Evolutionary conservation across 2,329 filamentous ascomycete genomes (phyloP), one percentile per base, ranked within the genome.

Genomic region (Neonectria faginata): DNA sequence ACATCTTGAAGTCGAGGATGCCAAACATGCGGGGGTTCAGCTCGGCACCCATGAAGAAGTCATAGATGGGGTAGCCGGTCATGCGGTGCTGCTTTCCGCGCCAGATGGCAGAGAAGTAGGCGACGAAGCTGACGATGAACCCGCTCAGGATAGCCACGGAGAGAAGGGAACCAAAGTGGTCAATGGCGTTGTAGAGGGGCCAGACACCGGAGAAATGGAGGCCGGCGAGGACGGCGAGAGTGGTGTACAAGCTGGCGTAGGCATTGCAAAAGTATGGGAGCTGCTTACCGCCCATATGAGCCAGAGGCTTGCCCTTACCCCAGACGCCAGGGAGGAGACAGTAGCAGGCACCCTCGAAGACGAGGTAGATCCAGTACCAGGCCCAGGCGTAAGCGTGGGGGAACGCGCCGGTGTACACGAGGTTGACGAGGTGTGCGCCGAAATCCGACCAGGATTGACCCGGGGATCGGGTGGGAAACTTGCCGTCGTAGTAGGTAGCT

Each of bases 191-290:
- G 82, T 97, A 96, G 56, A 99, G 85, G 69, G 90, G 93, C 86
- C 97, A 98, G 64, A 94, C 70, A 29, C 93, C 93, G 14, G 90
- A 91, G 75, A 92, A 89, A 81, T 99, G 96, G 57, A 98, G 86
- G 8, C 77, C 80, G n/a, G 87, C 82, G 42, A 90, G 89, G 39
- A 93, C 80, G 10, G 85, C 83, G 71, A 97, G 92, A 70, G 93
- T 98, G 48, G 90, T 87, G 82, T 97, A 99, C 79, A 97, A 93
- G 65, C 92, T 95, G 81, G 85, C 88, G 73, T 95, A 90, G 66
- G 89, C 96, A 48, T 94, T 97, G 87, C 96, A 99, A 83, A 95
- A 97, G 85, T 99, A 99, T 67, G 87, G 86, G 64, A 99, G 86
- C 82, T 97, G 92, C 85, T 94, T 92, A 74, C 93, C 93, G 64